Percentiles rank a stretch among this genome's conserved stretches.
Evolutionary conservation across 2,329 filamentous ascomycete species (phyloP).

Genomic region (Neofusicoccum laricinum): DNA sequence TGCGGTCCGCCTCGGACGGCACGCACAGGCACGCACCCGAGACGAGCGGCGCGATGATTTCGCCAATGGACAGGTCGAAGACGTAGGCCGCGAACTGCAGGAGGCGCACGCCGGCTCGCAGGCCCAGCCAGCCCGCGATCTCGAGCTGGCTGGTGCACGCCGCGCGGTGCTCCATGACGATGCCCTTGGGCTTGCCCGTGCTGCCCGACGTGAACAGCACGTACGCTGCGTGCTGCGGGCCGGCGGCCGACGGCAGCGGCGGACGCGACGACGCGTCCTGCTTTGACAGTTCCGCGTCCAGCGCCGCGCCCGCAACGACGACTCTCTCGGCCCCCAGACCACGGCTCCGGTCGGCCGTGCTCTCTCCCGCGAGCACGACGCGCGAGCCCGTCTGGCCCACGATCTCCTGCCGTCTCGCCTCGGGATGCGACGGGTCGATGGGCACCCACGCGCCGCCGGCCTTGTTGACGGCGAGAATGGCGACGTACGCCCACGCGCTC

Average conservation of each 20-base stretch:
- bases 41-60: constrained; percentile 34
- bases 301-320: not conserved
- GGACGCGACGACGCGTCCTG: not conserved
- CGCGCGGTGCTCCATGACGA: constrained; percentile 30
- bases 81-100: constrained; percentile 38
- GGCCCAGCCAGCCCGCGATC: constrained; percentile 11
- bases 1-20: constrained; percentile 44
- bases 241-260: constrained; percentile 4
- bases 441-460: constrained; percentile 28
- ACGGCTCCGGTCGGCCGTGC: not conserved
- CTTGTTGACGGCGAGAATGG: constrained; percentile 38
- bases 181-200: constrained; percentile 26
- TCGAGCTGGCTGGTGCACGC: constrained; percentile 18
- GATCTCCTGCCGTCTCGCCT: not conserved
- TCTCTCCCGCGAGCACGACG: not conserved
- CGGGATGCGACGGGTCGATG: constrained; percentile 25
- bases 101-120: constrained; percentile 32
- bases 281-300: not conserved
- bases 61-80: constrained; percentile 37
- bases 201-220: constrained; percentile 27
- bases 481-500: constrained; percentile 29
- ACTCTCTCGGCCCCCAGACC: not conserved
- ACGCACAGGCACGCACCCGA: constrained; percentile 35
- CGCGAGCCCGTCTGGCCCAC: not conserved
- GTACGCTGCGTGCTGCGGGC: constrained; percentile 17